phyloP scores from a whole-genome alignment of 2,329 filamentous ascomycete species.

The Colletotrichum sp. region DNA sequence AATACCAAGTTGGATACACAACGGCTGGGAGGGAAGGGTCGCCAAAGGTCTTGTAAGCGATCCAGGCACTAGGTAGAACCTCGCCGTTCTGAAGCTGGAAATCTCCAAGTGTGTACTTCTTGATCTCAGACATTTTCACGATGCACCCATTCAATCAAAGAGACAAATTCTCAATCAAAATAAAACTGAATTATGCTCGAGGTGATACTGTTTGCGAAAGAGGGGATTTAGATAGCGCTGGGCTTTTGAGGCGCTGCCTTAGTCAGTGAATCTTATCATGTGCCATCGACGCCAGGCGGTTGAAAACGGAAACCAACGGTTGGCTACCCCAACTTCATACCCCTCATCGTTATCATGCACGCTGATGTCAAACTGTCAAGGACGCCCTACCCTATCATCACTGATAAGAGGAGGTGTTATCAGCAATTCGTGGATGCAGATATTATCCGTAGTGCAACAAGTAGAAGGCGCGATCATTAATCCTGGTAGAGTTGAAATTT shows the following conservation, averaged over 20 bases:
- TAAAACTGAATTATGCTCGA: not conserved
- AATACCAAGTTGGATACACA: constrained; percentile 80
- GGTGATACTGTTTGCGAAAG: not conserved
- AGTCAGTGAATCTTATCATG: not conserved
- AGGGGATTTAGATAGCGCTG: not conserved
- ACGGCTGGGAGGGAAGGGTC: constrained; percentile 66
- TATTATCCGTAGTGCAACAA: not conserved
- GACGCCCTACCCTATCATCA: not conserved
- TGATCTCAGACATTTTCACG: constrained; percentile 15
- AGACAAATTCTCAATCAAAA: too few species aligned
- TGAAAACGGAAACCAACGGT: not conserved
- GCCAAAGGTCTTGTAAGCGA: constrained; percentile 81
- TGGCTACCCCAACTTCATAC: not conserved
- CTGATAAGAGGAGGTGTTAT: not conserved
- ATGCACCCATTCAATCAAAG: not conserved
- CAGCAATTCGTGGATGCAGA: not conserved
- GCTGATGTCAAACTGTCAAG: not conserved
- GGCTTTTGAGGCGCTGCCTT: not conserved
- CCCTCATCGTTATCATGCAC: not conserved
- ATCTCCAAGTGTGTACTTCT: constrained; percentile 66
- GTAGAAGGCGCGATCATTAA: not conserved
- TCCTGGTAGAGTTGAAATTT: not conserved
- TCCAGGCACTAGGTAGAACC: constrained; percentile 66
- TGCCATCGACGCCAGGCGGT: not conserved
- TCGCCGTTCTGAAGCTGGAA: constrained; percentile 70